Conservation (phyloP, 148 eudicot genomes). For the Bassia scoparia region DNA sequence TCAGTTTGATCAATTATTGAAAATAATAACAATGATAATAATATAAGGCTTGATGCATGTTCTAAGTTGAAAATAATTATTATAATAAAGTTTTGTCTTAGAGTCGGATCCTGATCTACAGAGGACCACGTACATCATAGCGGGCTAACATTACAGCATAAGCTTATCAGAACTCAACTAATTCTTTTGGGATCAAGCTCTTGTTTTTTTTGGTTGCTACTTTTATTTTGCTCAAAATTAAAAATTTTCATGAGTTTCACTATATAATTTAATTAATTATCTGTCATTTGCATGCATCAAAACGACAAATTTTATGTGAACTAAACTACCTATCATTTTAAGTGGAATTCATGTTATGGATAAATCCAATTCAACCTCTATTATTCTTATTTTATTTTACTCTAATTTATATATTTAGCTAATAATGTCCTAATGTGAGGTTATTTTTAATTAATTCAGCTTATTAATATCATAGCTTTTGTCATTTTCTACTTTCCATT, state of each 20-base stretch:
- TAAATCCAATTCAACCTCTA: constrained; percentile 22
- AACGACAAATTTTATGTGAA: constrained; percentile 25
- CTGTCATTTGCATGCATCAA: constrained; percentile 24
- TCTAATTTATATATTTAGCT: not conserved
- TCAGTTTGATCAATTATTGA: too few relatives aligned
- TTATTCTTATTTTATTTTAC: not conserved
- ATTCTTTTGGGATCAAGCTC: constrained; percentile 27
- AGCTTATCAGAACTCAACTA: constrained; percentile 29
- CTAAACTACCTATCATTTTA: constrained; percentile 7
- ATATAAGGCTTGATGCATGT: not conserved
- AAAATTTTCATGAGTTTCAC: not conserved
- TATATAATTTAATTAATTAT: too few relatives aligned
- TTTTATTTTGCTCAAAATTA: not conserved
- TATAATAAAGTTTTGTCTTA: not conserved
- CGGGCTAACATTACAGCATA: constrained; percentile 15
- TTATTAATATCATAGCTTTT: constrained; percentile 18
- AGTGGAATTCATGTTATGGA: constrained; percentile 22
- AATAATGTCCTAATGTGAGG: not conserved
- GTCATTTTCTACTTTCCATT: constrained; percentile 21
- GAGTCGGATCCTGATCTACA: constrained; percentile 2
- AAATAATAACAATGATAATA: too few relatives aligned
- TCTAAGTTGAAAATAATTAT: not conserved
- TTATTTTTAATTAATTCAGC: not conserved
- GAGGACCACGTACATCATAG: constrained; percentile 23
- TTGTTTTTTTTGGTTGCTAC: constrained; percentile 12